Percentiles rank a stretch among this genome's conserved stretches.
These are phyloP conservation scores for Furcasterigmium sp. DNA, from an alignment of 2,329 filamentous ascomycete species.

Conservation along the genomic window DNA sequence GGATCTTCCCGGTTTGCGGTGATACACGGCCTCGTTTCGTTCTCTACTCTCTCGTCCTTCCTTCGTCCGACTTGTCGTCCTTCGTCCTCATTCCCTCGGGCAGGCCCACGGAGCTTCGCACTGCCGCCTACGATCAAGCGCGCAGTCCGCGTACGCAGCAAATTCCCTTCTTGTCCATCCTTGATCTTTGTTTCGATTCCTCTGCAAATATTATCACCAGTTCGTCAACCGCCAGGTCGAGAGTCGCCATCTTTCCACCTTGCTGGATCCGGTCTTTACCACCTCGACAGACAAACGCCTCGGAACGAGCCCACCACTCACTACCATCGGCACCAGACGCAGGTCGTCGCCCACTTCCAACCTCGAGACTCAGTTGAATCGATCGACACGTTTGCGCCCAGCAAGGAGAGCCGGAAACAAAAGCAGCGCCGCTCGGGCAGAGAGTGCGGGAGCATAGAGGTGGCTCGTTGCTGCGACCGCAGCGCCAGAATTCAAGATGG, in stretches of 20 bases:
- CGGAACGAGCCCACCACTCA: too few species aligned
- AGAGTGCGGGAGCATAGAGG: slow-evolving; percentile 5
- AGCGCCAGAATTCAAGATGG: slow-evolving; percentile 32
- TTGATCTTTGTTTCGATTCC: background rate
- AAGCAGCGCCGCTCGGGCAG: background rate
- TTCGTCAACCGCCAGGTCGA: too few species aligned
- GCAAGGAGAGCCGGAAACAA: slow-evolving; percentile 3
- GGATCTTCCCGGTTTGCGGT: background rate
- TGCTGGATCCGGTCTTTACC: slow-evolving; percentile 13
- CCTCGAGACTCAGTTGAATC: too few species aligned
- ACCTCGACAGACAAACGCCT: slow-evolving; percentile 3
- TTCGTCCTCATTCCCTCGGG: too few species aligned
- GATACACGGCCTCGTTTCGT: background rate
- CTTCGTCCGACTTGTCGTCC: too few species aligned
- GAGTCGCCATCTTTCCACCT: slow-evolving; percentile 9
- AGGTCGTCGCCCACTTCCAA: slow-evolving; percentile 30
- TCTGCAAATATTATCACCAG: too few species aligned
- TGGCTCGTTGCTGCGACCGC: slow-evolving; percentile 14
- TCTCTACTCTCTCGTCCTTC: background rate
- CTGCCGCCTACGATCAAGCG: too few species aligned
- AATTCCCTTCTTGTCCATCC: background rate
- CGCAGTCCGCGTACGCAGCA: too few species aligned
- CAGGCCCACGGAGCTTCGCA: background rate
- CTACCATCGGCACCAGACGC: slow-evolving; percentile 23
- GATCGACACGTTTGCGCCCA: background rate